Evolutionary conservation across 495 filamentous ascomycete genomes (phyloP), one percentile per base, ranked within the genome.

Genomic region (Neurospora hispaniola): DNA sequence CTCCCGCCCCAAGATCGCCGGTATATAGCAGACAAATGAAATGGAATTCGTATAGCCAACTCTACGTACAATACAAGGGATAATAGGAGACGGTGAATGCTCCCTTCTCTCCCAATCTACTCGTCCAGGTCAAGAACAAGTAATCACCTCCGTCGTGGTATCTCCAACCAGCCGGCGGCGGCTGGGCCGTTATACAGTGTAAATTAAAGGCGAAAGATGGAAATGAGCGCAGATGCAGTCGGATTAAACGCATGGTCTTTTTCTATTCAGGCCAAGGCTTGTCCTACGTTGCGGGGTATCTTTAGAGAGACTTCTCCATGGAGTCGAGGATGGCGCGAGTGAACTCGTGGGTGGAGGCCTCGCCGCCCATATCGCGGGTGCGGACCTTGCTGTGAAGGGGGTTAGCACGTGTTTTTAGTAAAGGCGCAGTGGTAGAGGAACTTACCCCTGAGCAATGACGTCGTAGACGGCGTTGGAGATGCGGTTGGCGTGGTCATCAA

Each of bases 401-500:
- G 76, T 87, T 75, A 85, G 81, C 44, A 76, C 46, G 11, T 9
- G 41, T 44, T 39, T 39, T 9, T 39, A 5, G 1, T 8, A 7
- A 39, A 39, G 39, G 39, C 5, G 7, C 39, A 39, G 39, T 39
- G 6, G 39, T 54, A 43, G 71, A 41, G 89, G 71, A 42, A 89
- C 91, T 86, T 85, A 96, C 94, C 93, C 94, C 82, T 98, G 92
- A 75, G 89, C 88, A 82, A 99, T 98, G 54, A 98, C 96, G 81
- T 93, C 92, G 80, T 99, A 99, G 71, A 99, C 92, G 72, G 93
- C 94, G 89, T 95, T 96, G 75, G 94, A 97, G 82, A 99, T 97
- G 77, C 96, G 90, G 86, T 98, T 97, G 69, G 96, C 96, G 80
- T 98, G 96, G 81, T 98, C 93, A 80, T 99, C 95, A 14, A 99